Evolutionary conservation across 805 yeast species (phyloP).

Genomic region (Yamadazyma takamatsuzukensis): DNA sequence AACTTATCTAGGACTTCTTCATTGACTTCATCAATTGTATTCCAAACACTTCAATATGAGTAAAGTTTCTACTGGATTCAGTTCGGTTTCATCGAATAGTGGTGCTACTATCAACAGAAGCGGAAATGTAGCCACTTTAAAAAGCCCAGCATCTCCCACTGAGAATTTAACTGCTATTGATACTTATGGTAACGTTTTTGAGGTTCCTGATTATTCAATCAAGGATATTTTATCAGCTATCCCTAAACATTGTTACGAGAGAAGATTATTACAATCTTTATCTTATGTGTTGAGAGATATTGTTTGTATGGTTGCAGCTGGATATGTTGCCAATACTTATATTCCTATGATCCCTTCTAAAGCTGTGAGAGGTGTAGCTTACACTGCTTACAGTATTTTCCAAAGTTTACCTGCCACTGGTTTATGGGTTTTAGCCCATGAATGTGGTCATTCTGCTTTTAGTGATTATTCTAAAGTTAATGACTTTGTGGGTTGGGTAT

Average conservation of each 20-base stretch:
- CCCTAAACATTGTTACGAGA: conserved; percentile 59
- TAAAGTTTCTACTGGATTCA: conserved; percentile 2
- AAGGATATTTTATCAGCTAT: conserved; percentile 55
- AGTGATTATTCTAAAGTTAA: conserved; percentile 51
- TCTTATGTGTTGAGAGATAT: conserved; percentile 54
- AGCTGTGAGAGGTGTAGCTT: conserved; percentile 45
- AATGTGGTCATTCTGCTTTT: conserved; percentile 64
- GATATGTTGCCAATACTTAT: conserved; percentile 49
- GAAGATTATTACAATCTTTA: conserved; percentile 47
- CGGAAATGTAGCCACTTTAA: conserved; percentile 43
- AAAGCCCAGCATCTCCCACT: conserved; percentile 7
- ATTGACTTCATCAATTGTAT: not conserved
- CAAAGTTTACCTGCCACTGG: conserved; percentile 30
- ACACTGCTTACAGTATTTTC: conserved; percentile 9
- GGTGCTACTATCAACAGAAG: conserved; percentile 16
- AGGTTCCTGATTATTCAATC: conserved; percentile 61
- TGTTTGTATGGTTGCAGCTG: conserved; percentile 44
- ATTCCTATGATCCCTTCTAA: conserved; percentile 48
- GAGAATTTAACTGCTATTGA: conserved; percentile 37
- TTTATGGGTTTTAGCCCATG: conserved; percentile 61
- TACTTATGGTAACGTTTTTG: conserved; percentile 51
- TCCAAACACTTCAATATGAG: conserved; percentile 1
- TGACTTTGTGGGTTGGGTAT: conserved; percentile 57
- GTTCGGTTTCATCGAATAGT: conserved; percentile 2
- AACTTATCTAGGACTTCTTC: not conserved